Evolutionary conservation across 192 early-diverging fungal genomes (phyloP), one percentile per base, ranked within the genome.

Genomic region (Obelidium mucronatum): DNA sequence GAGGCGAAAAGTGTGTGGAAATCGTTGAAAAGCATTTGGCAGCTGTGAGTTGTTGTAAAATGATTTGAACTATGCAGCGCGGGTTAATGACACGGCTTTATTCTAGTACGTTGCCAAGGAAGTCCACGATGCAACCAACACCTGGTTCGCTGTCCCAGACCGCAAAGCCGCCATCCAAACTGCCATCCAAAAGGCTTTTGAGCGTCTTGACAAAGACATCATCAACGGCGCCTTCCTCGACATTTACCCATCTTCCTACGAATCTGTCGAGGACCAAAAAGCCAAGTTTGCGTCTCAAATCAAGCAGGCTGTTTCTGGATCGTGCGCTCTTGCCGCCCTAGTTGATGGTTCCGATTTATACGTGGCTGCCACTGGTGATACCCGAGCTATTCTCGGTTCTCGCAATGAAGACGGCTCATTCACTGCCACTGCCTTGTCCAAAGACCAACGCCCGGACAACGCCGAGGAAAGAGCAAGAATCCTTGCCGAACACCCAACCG

Each of bases 301-400:
- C 13, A 62, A 67, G 4, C 62, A 84, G 3, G 87, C 84, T 6
- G 24, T 76, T 2, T 56, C 83, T 17, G 87, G 87, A 6, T 76
- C 84, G 4, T 86, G 87, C 61, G 85, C 87, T 22, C 75, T 88
- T 37, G 81, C 85, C 11, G 80, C 83, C 30, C 80, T 83, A 44
- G 40, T 82, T 4, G 84, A 86, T 51, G 81, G 80, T 17, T 34
- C 71, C 28, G 79, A 88, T 69, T n/a, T 88, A n/a, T 88, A 83
- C 59, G 80, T 86, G 0, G 83, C 87, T 0, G 79, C 74, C 65
- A 82, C 82, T 15, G 87, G 87, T 19, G 84, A 88, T 62, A 60
- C 69, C 33, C 31, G 85, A 8, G 87, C 84, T 24, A 78, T 88
- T n/a, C 28, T 88, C 30, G 87, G 82, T 6, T 13, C 70, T 19